Base-by-base conservation (phyloP, 2,329 filamentous ascomycete species). In the Drechslerella coelobrocha region DNA sequence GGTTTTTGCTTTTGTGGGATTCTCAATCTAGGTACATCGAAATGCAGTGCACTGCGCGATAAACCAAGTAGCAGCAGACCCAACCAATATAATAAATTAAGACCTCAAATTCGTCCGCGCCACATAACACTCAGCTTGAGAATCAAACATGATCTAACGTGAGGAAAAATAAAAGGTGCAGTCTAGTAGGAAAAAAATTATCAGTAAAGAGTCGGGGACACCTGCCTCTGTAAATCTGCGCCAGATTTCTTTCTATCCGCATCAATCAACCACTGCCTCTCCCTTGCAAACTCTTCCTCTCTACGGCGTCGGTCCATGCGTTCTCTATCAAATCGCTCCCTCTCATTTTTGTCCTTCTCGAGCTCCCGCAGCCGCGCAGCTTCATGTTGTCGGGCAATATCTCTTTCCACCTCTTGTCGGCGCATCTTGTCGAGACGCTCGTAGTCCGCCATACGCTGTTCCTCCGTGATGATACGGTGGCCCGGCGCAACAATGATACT, bases 391-490 rank as follows among this genome's bases (percentile, higher is more conserved):
- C 60, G 57, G 9, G 52, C 57, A 21, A 71, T 62, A 34, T 71
- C 66, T 24, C 52, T 56, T 26, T 60, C 41, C 14, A 71, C 24
- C 31, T 71, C 66, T 8, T 50, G 29, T 12, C 21, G 21, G 31
- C 59, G 61, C 29, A 62, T 43, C 29, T 26, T 62, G 27, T 71
- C 66, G 26, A 71, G 43, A 9, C 66, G 59, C 47, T 71, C 59
- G 53, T 71, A 71, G 41, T 71, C 66, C 14, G 63, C 66, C 60
- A 63, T 63, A n/a, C 66, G 37, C 31, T 63, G 57, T 27, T 71
- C 66, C 51, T 71, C 66, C 17, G 57, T 71, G 21, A 62, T 50
- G 21, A 62, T 34, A 2, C 60, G 26, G 43, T 71, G 60, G 10
- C 66, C 66, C 7, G 59, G 59, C 8, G 57, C 52, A 23, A 59